Base-by-base conservation (phyloP, 768 basidiomycete species). In the Mycena latifolia region DNA sequence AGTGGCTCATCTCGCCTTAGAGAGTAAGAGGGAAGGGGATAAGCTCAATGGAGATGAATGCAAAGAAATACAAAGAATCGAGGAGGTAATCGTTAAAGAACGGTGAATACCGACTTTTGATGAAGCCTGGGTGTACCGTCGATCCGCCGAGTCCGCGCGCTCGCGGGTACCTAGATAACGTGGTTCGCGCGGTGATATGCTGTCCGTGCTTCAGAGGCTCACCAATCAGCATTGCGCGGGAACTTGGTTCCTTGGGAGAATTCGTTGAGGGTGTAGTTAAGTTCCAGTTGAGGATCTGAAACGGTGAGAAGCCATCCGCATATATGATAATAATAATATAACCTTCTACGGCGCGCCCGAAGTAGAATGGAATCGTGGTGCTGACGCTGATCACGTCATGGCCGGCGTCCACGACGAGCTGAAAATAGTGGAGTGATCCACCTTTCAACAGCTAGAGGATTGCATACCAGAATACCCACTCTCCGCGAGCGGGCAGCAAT, bases 381-480 rank as follows among this genome's bases (percentile, higher is more conserved):
- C 77, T 77, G 29, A 74, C 33, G 41, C 70, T 75, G 27, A 62
- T 60, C 20, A 73, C 69, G 41, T 73, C 73, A 55, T 75, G 71
- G 2, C 77, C 74, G 9, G 75, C 74, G 31, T 78, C 77, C 24
- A 78, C 66, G 12, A 77, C 60, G n/a, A 77, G 31, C n/a, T n/a
- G n/a, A n/a, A n/a, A n/a, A n/a, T n/a, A n/a, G n/a, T n/a, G n/a
- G n/a, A n/a, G n/a, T n/a, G n/a, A n/a, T n/a, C n/a, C n/a, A n/a
- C n/a, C n/a, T n/a, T n/a, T n/a, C n/a, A n/a, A n/a, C n/a, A n/a
- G n/a, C n/a, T n/a, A n/a, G n/a, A n/a, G n/a, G n/a, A n/a, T n/a
- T n/a, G n/a, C n/a, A n/a, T n/a, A n/a, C n/a, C n/a, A n/a, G n/a
- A n/a, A n/a, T n/a, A n/a, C n/a, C n/a, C n/a, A n/a, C n/a, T n/a